A percentile compares a stretch with the other conserved stretches of the same genome.
These are phyloP conservation scores for Corymbia calophylla DNA, from an alignment of 441 rosid species.

Conservation along the genomic window DNA sequence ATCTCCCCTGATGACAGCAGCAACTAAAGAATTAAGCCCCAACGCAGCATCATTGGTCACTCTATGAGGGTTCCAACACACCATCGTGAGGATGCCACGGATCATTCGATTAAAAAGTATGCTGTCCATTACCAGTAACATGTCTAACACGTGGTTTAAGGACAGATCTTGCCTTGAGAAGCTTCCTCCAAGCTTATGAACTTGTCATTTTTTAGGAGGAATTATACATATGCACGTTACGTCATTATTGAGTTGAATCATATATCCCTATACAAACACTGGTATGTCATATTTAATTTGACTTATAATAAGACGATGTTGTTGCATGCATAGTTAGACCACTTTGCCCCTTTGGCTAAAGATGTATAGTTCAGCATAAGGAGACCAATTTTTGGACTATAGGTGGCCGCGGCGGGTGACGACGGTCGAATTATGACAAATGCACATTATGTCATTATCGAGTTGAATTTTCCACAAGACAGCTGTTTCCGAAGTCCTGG, in stretches of 20 bases:
- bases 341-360: not conserved
- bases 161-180: not conserved
- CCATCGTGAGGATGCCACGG: not conserved
- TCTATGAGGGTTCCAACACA: not conserved
- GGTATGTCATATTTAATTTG: not conserved
- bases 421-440: not conserved
- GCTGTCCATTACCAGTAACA: not conserved
- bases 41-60: not conserved
- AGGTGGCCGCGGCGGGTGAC: not conserved
- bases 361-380: not conserved
- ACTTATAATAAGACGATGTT: not conserved
- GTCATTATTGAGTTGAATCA: not conserved
- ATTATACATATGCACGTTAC: not conserved
- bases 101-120: too few species aligned
- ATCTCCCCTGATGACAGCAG: too few species aligned
- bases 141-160: not conserved
- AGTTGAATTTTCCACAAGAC: not conserved
- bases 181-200: not conserved
- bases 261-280: not conserved
- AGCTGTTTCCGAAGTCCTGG: not conserved
- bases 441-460: not conserved
- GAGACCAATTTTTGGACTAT: not conserved
- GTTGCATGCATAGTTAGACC: not conserved
- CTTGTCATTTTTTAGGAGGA: not conserved
- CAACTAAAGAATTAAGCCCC: too few species aligned